Conservation (phyloP, 805 yeast species). For the Jamesozyma piceae region DNA sequence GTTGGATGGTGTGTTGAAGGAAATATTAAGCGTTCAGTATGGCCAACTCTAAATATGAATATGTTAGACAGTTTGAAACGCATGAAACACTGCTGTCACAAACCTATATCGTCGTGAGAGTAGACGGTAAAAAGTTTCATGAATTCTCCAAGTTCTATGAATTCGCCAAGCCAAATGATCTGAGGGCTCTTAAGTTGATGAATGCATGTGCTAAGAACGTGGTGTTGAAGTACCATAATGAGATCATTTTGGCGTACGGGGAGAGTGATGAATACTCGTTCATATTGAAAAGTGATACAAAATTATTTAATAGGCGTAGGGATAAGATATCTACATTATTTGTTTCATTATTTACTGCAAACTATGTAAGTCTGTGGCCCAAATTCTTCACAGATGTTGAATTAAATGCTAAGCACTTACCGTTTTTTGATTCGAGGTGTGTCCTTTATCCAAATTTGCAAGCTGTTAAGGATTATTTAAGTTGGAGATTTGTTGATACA, state of each 20-base stretch:
- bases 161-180: constrained; percentile 84
- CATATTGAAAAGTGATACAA: constrained; percentile 53
- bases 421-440: constrained; percentile 87
- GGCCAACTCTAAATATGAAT: constrained; percentile 86
- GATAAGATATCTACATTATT: constrained; percentile 70
- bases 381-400: constrained; percentile 43
- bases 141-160: constrained; percentile 63
- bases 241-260: constrained; percentile 76
- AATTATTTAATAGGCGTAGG: constrained; percentile 73
- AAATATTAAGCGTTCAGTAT: too few species aligned
- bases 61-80: constrained; percentile 72
- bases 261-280: constrained; percentile 94
- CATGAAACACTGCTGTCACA: constrained; percentile 68
- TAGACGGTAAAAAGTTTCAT: constrained; percentile 94
- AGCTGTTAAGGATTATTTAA: constrained; percentile 66
- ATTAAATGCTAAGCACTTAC: constrained; percentile 47
- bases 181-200: constrained; percentile 66
- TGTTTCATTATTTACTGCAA: constrained; percentile 72
- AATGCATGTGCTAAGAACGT: constrained; percentile 67
- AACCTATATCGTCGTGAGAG: constrained; percentile 70
- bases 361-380: constrained; percentile 63
- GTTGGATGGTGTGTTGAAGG: too few species aligned
- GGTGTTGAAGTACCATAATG: constrained; percentile 53
- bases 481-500: constrained; percentile 95
- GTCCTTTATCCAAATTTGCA: constrained; percentile 65